Conservation (phyloP, 352 stramenopile genomes). For the Blastocystis sp. region DNA sequence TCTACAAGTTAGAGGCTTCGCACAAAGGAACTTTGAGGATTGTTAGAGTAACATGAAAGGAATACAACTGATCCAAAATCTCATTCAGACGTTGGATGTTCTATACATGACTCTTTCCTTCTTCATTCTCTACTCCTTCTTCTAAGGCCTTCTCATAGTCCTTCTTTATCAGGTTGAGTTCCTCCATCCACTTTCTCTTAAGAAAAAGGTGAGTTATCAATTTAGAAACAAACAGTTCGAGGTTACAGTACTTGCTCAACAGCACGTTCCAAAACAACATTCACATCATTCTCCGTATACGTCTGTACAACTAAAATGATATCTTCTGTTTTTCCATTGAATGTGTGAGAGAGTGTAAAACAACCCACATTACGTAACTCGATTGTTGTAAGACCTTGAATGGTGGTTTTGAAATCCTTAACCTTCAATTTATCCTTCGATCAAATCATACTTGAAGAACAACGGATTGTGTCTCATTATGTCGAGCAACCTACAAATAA, state of each 20-base stretch:
- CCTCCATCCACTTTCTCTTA: neutral
- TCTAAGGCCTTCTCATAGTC: conserved; percentile 66
- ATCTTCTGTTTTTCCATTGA: neutral
- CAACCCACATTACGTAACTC: conserved; percentile 56
- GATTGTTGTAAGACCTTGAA: neutral
- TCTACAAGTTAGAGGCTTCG: neutral
- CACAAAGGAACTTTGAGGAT: neutral
- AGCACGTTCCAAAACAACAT: conserved; percentile 36
- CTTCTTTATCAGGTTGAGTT: conserved; percentile 34
- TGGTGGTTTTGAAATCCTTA: neutral
- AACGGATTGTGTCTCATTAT: neutral
- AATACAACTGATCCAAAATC: conserved; percentile 46
- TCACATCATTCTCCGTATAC: conserved; percentile 48
- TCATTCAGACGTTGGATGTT: conserved; percentile 10
- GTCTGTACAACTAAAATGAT: conserved; percentile 58
- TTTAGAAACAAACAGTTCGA: neutral
- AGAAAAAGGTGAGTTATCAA: neutral
- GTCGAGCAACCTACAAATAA: conserved; percentile 2
- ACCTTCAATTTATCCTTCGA: neutral
- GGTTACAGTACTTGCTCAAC: conserved; percentile 38
- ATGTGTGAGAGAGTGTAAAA: conserved; percentile 21
- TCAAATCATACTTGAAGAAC: neutral
- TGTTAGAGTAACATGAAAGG: neutral
- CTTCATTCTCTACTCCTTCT: neutral
- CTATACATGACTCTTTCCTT: neutral